Evolutionary conservation across 257 asterid genomes (phyloP).

Genomic region (Primulina eburnea): DNA sequence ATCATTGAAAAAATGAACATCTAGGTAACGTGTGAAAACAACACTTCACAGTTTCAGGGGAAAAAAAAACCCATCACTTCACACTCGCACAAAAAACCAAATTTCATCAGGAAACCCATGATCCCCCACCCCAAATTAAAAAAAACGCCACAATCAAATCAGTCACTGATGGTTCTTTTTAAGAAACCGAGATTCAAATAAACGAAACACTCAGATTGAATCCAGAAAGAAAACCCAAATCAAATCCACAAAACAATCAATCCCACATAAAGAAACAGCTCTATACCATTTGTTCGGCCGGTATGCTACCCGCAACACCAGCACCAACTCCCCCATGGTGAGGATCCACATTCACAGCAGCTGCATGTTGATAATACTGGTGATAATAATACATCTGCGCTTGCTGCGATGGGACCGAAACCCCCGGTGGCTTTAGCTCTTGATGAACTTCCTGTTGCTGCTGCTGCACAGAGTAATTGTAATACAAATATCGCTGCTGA

Average conservation of each 20-base stretch:
- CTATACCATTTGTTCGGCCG: constrained; percentile 40
- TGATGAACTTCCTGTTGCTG: constrained; percentile 33
- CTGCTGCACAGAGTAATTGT: constrained; percentile 29
- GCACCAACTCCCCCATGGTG: constrained; percentile 28
- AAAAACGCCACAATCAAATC: background rate
- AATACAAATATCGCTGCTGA: constrained; percentile 34
- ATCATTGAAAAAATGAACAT: background rate
- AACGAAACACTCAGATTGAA: background rate
- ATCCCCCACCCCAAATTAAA: background rate
- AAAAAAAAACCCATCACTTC: no score
- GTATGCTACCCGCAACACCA: constrained; percentile 15
- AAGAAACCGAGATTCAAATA: constrained; percentile 1
- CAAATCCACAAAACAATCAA: background rate
- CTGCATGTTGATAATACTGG: constrained; percentile 26
- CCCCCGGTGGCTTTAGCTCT: constrained; percentile 58
- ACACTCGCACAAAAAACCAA: background rate
- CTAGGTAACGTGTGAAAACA: background rate
- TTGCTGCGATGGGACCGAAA: constrained; percentile 30
- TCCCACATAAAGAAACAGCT: constrained; percentile 2
- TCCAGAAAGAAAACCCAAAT: background rate
- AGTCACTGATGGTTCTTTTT: background rate
- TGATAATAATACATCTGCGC: constrained; percentile 24
- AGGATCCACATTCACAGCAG: constrained; percentile 17
- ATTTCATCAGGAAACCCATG: background rate
- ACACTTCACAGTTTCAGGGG: background rate